Evolutionary conservation across 2,329 filamentous ascomycete genomes (phyloP).

Genomic region (Waltergamsia citrina): DNA sequence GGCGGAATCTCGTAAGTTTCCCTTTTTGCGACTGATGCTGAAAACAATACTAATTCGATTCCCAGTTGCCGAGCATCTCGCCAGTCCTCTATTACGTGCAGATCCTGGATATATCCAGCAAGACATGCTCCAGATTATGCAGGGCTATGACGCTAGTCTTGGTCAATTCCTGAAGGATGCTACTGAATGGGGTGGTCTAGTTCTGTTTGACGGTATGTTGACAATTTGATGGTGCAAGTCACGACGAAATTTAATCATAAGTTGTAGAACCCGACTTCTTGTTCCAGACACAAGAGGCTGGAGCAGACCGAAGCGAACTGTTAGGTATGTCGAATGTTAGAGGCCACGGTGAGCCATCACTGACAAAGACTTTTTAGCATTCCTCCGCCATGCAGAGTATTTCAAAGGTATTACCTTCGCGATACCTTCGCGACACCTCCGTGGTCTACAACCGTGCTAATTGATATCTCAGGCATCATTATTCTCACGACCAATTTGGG

Average conservation of each 20-base stretch:
- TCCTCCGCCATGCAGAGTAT: not conserved
- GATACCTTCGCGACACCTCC: too few species aligned
- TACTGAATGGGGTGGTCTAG: not conserved
- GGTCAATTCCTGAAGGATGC: not conserved
- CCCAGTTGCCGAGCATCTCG: not conserved
- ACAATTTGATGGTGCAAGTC: too few species aligned
- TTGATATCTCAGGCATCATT: too few species aligned
- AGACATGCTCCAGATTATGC: not conserved
- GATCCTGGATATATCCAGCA: not conserved
- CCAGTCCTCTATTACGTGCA: not conserved
- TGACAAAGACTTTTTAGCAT: too few species aligned
- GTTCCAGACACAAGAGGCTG: not conserved
- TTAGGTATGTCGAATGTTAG: too few species aligned
- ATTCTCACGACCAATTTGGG: not conserved
- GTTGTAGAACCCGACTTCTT: not conserved
- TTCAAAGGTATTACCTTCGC: too few species aligned
- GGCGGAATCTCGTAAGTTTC: too few species aligned
- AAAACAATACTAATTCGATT: too few species aligned
- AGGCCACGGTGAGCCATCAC: too few species aligned
- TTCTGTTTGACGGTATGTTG: not conserved
- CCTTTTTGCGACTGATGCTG: too few species aligned
- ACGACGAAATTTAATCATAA: too few species aligned
- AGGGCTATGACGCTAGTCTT: not conserved
- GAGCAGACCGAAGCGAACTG: not conserved
- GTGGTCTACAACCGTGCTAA: too few species aligned